phyloP scores from a whole-genome alignment of 2,329 filamentous ascomycete genomes.

The Colletotrichum endophyticum region DNA sequence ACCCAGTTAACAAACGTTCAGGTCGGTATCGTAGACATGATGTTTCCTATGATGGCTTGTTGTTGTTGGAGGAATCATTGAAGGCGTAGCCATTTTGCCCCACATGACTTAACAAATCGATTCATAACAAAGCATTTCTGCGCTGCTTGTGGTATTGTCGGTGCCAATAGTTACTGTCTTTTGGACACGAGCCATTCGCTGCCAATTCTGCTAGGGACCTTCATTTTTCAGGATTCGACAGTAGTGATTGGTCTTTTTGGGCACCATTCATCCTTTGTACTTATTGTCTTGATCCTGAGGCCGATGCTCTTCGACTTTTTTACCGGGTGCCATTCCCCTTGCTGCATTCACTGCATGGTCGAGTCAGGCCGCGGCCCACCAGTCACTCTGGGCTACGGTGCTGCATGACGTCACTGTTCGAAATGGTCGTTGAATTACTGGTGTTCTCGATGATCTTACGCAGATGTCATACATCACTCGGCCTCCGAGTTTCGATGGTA shows the following conservation, averaged over 20 bases:
- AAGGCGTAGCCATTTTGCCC: neutral
- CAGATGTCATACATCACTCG: neutral
- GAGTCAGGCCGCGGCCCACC: neutral
- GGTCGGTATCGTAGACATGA: neutral
- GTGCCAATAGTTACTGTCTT: fast-evolving
- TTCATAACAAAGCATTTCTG: neutral
- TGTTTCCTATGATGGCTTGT: neutral
- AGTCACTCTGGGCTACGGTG: fast-evolving
- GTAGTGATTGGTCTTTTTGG: neutral
- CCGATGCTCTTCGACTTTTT: neutral
- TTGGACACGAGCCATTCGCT: neutral
- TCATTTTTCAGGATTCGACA: neutral
- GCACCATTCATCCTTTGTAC: fast-evolving
- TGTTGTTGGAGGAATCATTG: neutral
- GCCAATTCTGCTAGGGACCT: neutral
- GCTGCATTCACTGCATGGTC: neutral
- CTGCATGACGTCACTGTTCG: neutral
- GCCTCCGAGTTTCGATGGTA: fast-evolving
- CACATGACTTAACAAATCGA: neutral
- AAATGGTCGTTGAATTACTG: neutral
- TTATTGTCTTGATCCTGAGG: neutral
- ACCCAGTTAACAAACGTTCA: neutral
- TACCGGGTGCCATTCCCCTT: neutral
- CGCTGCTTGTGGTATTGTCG: neutral
- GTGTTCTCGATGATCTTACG: neutral